Base-by-base conservation (phyloP, 192 early-diverging fungal species). In the Geranomyces michiganensis region DNA sequence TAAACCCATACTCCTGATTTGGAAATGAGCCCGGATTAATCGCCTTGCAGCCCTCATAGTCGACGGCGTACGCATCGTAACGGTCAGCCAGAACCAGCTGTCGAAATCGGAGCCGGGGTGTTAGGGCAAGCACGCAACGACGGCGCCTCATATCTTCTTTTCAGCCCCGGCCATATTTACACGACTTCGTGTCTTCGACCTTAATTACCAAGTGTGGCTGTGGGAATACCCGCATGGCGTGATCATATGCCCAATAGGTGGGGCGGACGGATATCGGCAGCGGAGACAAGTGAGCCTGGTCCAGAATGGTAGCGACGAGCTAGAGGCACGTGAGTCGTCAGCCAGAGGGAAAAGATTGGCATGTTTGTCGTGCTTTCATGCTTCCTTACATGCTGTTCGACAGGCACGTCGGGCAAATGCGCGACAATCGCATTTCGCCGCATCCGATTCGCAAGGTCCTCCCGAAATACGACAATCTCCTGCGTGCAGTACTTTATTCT, bases 401-500 rank as follows among this genome's bases (percentile, higher is more conserved):
- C 46, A 24, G 64, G 55, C 26, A 59, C 45, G 10, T 78, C 78
- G 31, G 74, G 73, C 8, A 91, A 89, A 22, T 85, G 81, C 5
- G 27, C 17, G 0, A 92, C 64, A 33, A 93, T 84, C 73, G 87
- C 82, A 76, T 94, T 94, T 45, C 94, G 84, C 61, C 88, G 80
- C 61, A 95, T 75, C 72, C 84, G 84, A 63, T 85, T 90, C 56
- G 92, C 73, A 49, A 95, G 70, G 70, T 96, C 94, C 66, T 96
- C 93, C 17, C 94, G 87, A 68, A 92, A 95, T 24, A 98, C 82
- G 0, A 96, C 87, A 53, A 98, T 91, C 67, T 98, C 96, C 61
- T 94, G 93, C 3, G 89, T 91, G 72, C 91, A 95, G 69, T 94
- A 96, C 63, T 90, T 89, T 74, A 97, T 93, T 32, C 92, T 89